Conservation (phyloP, 306 rosid species). For the Fagus crenata region DNA sequence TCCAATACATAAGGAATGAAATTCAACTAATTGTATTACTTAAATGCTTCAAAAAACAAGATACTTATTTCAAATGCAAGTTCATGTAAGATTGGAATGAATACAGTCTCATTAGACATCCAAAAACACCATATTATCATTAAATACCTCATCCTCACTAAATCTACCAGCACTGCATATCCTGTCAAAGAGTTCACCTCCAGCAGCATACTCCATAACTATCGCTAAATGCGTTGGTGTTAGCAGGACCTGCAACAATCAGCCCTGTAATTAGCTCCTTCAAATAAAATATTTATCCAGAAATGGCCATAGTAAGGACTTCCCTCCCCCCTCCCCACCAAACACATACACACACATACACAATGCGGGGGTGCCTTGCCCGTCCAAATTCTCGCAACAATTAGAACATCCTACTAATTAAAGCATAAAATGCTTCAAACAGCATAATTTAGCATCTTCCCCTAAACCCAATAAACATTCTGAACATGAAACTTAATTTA, state of each 20-base stretch:
- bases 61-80: conserved; percentile 2
- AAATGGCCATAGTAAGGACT: neutral
- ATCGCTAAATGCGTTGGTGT: conserved; percentile 84
- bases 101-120: neutral
- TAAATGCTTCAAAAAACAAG: neutral
- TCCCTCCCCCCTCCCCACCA: neutral
- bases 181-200: conserved; percentile 81
- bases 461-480: neutral
- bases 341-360: neutral
- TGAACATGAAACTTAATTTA: neutral
- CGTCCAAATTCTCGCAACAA: neutral
- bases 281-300: neutral
- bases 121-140: neutral
- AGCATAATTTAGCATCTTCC: neutral
- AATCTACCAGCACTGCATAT: conserved; percentile 77
- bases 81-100: neutral
- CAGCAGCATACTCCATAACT: conserved; percentile 89
- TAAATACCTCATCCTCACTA: conserved; percentile 76
- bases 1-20: conserved; percentile 7
- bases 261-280: conserved; percentile 29
- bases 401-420: neutral
- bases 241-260: conserved; percentile 57
- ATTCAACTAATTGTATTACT: neutral
- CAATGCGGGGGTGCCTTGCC: no score
- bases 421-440: neutral